Evolutionary conservation across 2,329 filamentous ascomycete genomes (phyloP).

Genomic region (Fusarium decemcellulare): DNA sequence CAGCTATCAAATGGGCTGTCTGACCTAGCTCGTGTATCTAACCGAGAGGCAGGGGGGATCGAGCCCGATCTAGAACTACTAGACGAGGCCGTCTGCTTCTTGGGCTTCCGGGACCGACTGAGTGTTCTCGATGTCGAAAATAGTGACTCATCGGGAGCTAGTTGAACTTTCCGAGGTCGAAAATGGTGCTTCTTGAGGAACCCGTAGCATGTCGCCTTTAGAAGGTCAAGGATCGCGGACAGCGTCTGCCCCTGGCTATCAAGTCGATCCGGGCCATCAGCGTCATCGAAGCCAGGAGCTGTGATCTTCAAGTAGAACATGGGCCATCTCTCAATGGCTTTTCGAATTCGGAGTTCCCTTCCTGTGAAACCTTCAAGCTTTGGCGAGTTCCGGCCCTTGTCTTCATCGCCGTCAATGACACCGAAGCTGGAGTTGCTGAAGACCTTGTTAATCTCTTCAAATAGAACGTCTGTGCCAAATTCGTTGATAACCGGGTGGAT

Average conservation of each 20-base stretch:
- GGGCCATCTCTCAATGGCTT: conserved; percentile 85
- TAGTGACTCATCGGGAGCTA: conserved; percentile 39
- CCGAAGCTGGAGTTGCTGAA: conserved; percentile 87
- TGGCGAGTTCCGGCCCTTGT: conserved; percentile 49
- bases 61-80: conserved; percentile 34
- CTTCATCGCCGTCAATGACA: conserved; percentile 62
- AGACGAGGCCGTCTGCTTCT: conserved; percentile 14
- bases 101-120: conserved; percentile 32
- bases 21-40: conserved; percentile 8
- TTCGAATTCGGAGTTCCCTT: conserved; percentile 64
- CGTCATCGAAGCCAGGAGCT: conserved; percentile 50
- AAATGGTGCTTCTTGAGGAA: conserved; percentile 84
- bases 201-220: conserved; percentile 78
- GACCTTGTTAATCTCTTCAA: conserved; percentile 82
- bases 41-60: conserved; percentile 8
- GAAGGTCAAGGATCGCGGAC: conserved; percentile 68
- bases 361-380: conserved; percentile 64
- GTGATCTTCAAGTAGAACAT: conserved; percentile 87
- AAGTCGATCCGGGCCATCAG: conserved; percentile 55
- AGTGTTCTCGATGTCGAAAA: conserved; percentile 44
- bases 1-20: conserved; percentile 54
- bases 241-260: conserved; percentile 64
- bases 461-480: conserved; percentile 75
- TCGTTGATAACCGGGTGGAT: conserved; percentile 74
- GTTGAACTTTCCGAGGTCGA: conserved; percentile 61